These are phyloP conservation scores for Gynostemma pentaphyllum DNA, from an alignment of 306 rosid genomes.

Conservation along the genomic window DNA sequence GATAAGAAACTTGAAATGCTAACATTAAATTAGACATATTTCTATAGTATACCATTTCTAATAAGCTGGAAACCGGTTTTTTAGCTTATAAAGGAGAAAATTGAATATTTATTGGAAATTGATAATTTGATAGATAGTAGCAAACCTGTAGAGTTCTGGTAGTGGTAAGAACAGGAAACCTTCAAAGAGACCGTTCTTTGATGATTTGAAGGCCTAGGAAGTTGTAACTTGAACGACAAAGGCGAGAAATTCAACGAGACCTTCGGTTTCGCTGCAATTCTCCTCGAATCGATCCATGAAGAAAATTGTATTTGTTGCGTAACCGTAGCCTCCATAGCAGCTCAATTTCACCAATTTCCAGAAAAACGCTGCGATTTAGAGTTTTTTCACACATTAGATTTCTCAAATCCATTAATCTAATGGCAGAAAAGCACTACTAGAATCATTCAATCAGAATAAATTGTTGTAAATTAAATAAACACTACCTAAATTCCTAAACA, in stretches of 20 bases:
- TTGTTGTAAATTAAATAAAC: too few relatives aligned
- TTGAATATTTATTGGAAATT: not conserved
- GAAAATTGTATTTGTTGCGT: constrained; percentile 30
- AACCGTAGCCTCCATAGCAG: constrained; percentile 44
- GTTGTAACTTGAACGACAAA: constrained; percentile 23
- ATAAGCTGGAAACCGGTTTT: not conserved
- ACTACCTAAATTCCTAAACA: too few relatives aligned
- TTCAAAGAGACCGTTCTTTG: constrained; percentile 27
- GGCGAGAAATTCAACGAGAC: constrained; percentile 24
- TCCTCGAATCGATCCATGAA: constrained; percentile 30
- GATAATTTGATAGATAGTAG: not conserved
- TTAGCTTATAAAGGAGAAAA: not conserved
- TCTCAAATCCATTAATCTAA: too few relatives aligned
- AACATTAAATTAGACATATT: not conserved
- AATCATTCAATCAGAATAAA: too few relatives aligned
- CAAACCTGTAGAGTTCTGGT: constrained; percentile 53
- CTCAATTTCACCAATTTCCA: not conserved
- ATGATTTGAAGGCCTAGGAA: constrained; percentile 18
- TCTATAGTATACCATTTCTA: not conserved
- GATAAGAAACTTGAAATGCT: not conserved
- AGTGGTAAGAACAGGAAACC: constrained; percentile 55
- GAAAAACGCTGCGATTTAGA: not conserved
- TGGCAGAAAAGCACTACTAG: too few relatives aligned
- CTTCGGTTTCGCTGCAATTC: constrained; percentile 16
- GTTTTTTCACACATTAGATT: constrained; percentile 3